Percentiles rank a stretch among this genome's conserved stretches.
Evolutionary conservation across 371 early-diverging fungal species (phyloP).

Genomic region (Mortierella sp.): DNA sequence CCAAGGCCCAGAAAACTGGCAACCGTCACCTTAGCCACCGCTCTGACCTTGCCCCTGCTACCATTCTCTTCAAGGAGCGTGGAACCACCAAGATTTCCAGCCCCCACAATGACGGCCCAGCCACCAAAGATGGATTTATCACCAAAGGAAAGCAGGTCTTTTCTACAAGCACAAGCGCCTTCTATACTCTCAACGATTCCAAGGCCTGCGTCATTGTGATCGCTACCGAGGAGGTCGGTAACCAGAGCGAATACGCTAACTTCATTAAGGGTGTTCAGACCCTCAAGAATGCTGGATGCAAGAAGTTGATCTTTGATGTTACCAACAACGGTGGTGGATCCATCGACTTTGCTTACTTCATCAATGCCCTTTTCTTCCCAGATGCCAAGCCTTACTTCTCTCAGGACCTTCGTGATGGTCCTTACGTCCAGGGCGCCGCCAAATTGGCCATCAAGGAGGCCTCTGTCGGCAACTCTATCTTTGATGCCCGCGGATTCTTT

Average conservation of each 20-base stretch:
- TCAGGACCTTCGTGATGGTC: slow-evolving; percentile 31
- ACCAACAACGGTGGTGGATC: slow-evolving; percentile 57
- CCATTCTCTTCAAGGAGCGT: slow-evolving; percentile 41
- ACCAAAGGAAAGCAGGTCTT: slow-evolving; percentile 35
- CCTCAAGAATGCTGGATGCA: slow-evolving; percentile 37
- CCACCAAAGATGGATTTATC: slow-evolving; percentile 20
- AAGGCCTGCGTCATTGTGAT: slow-evolving; percentile 48
- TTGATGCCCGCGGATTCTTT: slow-evolving; percentile 42
- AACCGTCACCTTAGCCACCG: neutral
- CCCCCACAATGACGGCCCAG: slow-evolving; percentile 22
- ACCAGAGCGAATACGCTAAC: slow-evolving; percentile 31
- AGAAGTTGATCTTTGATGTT: slow-evolving; percentile 52
- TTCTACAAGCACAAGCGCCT: slow-evolving; percentile 31
- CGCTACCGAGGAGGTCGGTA: slow-evolving; percentile 41
- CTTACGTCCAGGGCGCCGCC: slow-evolving; percentile 26
- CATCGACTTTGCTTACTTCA: slow-evolving; percentile 51
- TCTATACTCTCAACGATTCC: slow-evolving; percentile 32
- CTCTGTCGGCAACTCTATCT: slow-evolving; percentile 13
- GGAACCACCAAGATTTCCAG: slow-evolving; percentile 26
- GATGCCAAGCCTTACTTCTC: slow-evolving; percentile 47
- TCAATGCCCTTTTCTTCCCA: slow-evolving; percentile 47
- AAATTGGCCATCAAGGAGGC: slow-evolving; percentile 29
- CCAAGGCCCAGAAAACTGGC: neutral
- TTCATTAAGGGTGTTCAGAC: slow-evolving; percentile 43
- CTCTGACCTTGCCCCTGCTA: slow-evolving; percentile 27